Conservation (phyloP, 177 flowering plant species). For the Telopea speciosissima region DNA sequence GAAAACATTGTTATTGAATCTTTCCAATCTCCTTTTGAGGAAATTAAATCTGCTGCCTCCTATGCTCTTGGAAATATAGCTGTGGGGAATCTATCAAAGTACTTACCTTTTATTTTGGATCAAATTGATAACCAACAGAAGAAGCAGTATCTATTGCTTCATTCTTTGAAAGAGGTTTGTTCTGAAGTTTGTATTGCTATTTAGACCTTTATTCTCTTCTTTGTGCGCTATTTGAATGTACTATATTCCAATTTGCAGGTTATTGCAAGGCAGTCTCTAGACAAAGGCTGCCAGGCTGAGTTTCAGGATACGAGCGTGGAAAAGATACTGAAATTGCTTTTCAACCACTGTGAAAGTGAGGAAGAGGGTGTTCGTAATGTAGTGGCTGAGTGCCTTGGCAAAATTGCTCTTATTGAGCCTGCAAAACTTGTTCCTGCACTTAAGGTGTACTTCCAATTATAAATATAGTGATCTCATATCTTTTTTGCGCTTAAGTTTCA, state of each 20-base stretch:
- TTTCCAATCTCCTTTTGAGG: constrained; percentile 96
- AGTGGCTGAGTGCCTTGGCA: constrained; percentile 97
- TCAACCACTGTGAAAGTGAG: constrained; percentile 98
- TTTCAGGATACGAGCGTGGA: constrained; percentile 91
- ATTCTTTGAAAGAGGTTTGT: constrained; percentile 92
- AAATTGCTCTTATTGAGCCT: constrained; percentile 96
- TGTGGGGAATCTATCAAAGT: constrained; percentile 90
- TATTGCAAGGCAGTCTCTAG: constrained; percentile 90
- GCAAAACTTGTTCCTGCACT: constrained; percentile 89
- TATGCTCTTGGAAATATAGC: constrained; percentile 99
- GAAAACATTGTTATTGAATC: constrained; percentile 95
- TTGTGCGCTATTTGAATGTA: neutral
- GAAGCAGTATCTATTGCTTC: constrained; percentile 93
- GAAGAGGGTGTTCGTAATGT: constrained; percentile 99
- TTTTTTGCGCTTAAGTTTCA: neutral
- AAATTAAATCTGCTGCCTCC: constrained; percentile 98
- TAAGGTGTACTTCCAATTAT: constrained; percentile 42
- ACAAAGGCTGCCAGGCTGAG: constrained; percentile 57
- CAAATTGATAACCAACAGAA: constrained; percentile 99
- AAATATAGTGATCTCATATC: neutral
- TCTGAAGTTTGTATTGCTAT: neutral
- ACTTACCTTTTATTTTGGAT: constrained; percentile 90
- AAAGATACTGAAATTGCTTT: constrained; percentile 79
- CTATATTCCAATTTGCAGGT: constrained; percentile 49
- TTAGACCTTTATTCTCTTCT: neutral